These are phyloP conservation scores for Metschnikowia dekortorum DNA, from an alignment of 805 yeast species.

Conservation along the genomic window DNA sequence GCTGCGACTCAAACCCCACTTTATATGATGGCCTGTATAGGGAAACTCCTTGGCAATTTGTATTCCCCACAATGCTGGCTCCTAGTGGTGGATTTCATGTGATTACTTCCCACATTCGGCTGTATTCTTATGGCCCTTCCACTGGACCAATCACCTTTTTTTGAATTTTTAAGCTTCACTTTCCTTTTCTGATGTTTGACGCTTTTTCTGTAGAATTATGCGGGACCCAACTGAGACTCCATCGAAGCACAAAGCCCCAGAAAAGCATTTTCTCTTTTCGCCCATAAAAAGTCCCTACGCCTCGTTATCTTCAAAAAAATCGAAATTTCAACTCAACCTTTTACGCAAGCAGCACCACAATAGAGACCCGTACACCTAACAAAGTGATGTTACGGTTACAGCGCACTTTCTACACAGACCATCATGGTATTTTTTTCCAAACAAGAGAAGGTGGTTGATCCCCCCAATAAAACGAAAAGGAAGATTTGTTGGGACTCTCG, in stretches of 20 bases:
- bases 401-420: neutral
- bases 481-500: slow-evolving; percentile 87
- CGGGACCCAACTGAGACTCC: too few species aligned
- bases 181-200: neutral
- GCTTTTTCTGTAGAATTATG: too few species aligned
- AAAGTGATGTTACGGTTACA: neutral
- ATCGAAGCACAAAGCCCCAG: too few species aligned
- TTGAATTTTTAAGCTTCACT: neutral
- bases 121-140: too few species aligned
- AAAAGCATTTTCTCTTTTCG: too few species aligned
- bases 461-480: slow-evolving; percentile 65
- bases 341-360: too few species aligned
- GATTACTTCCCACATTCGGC: neutral
- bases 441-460: slow-evolving; percentile 29
- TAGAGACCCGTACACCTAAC: slow-evolving; percentile 6
- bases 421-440: slow-evolving; percentile 51
- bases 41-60: neutral
- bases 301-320: too few species aligned
- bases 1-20: neutral
- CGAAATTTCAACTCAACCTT: too few species aligned
- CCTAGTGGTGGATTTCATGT: neutral
- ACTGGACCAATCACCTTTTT: neutral
- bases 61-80: neutral
- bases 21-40: neutral
- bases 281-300: too few species aligned